Conservation (phyloP, 2,329 filamentous ascomycete genomes). For the Rutstroemia sp. region DNA sequence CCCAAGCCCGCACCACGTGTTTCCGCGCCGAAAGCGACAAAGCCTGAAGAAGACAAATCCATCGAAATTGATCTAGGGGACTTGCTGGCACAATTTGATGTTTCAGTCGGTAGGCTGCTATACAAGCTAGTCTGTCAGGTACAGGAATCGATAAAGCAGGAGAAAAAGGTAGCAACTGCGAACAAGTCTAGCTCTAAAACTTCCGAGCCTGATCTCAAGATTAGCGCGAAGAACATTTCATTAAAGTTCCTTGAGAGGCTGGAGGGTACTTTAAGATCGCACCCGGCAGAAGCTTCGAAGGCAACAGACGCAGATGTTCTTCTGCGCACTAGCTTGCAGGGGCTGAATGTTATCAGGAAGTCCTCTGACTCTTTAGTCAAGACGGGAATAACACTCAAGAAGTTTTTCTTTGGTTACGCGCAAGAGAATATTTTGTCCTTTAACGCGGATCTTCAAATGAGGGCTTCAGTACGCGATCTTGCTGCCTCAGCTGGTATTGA, state of each 20-base stretch:
- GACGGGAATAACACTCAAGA: slow-evolving; percentile 36
- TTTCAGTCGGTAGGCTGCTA: slow-evolving; percentile 28
- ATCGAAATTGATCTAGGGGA: slow-evolving; percentile 26
- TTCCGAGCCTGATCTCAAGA: slow-evolving; percentile 13
- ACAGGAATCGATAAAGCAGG: slow-evolving; percentile 18
- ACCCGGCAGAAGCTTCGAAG: slow-evolving; percentile 4
- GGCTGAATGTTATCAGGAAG: slow-evolving; percentile 20
- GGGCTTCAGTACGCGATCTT: slow-evolving; percentile 50
- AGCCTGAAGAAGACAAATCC: slow-evolving; percentile 8
- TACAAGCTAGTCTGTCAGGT: slow-evolving; percentile 26
- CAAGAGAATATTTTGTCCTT: slow-evolving; percentile 58
- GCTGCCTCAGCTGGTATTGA: slow-evolving; percentile 52
- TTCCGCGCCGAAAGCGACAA: not conserved
- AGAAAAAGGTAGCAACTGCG: not conserved
- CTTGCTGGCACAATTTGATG: slow-evolving; percentile 27
- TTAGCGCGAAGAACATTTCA: slow-evolving; percentile 24
- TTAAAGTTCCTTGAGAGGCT: slow-evolving; percentile 28
- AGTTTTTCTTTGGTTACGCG: slow-evolving; percentile 55
- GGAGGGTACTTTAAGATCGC: slow-evolving; percentile 20
- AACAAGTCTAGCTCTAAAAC: slow-evolving; percentile 7
- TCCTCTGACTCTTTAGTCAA: slow-evolving; percentile 15
- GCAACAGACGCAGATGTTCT: slow-evolving; percentile 23
- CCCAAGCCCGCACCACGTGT: not conserved
- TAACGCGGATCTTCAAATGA: slow-evolving; percentile 49
- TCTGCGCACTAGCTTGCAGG: slow-evolving; percentile 22